phyloP scores from a whole-genome alignment of 345 rosid genomes.

The Leavenworthia alabamica region DNA sequence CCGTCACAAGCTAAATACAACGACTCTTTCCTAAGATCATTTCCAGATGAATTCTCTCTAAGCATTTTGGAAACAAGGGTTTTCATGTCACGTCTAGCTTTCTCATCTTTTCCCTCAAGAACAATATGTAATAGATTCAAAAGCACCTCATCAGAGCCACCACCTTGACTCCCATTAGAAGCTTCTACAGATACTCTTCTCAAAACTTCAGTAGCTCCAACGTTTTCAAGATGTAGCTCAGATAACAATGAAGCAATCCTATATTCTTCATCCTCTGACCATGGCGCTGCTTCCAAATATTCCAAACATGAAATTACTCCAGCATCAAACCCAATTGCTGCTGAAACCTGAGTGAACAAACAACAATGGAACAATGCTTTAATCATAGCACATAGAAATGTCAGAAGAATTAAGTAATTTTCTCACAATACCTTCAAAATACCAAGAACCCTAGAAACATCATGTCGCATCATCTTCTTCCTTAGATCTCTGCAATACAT shows the following conservation, averaged over 20 bases:
- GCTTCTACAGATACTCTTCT: slow-evolving; percentile 84
- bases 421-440: slow-evolving; percentile 64
- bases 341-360: slow-evolving; percentile 68
- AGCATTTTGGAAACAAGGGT: slow-evolving; percentile 90
- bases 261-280: slow-evolving; percentile 99
- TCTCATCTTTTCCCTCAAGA: slow-evolving; percentile 95
- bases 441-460: slow-evolving; percentile 77
- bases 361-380: background rate
- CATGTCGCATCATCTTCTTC: slow-evolving; percentile 89
- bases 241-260: slow-evolving; percentile 76
- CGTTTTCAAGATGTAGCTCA: slow-evolving; percentile 83
- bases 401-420: background rate
- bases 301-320: slow-evolving; percentile 93
- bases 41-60: slow-evolving; percentile 83
- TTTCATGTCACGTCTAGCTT: slow-evolving; percentile 98
- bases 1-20: slow-evolving; percentile 75
- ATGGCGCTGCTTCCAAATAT: slow-evolving; percentile 97
- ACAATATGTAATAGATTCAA: slow-evolving; percentile 81
- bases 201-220: slow-evolving; percentile 87
- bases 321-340: slow-evolving; percentile 93
- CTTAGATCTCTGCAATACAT: slow-evolving; percentile 94
- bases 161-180: slow-evolving; percentile 43
- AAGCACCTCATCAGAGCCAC: slow-evolving; percentile 58
- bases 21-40: slow-evolving; percentile 79
- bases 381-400: background rate